Evolutionary conservation across 2,329 filamentous ascomycete genomes (phyloP), one percentile per base, ranked within the genome.

Genomic region (Diaporthe sp.): DNA sequence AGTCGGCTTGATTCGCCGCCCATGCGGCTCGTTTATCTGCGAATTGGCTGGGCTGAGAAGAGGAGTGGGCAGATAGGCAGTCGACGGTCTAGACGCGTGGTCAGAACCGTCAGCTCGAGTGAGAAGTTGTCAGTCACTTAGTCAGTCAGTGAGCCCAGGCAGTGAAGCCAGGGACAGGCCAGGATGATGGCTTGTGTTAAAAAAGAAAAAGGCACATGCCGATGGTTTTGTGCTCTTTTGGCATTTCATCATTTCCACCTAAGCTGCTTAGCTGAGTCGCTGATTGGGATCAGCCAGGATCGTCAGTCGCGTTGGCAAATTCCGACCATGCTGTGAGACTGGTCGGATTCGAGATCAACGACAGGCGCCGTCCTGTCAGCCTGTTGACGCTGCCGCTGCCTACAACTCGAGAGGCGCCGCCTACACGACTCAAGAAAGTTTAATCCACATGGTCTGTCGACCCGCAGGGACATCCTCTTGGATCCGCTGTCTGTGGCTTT

Each of bases 221-320:
- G 30, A 15, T n/a, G 13, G 15, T 30, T 17, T 56, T 51, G 35
- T 71, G 69, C 44, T 47, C 47, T 50, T 63, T 50, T 39, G 58
- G 56, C 47, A 63, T 71, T 59, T 63, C 56, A 71, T 71, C 56
- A 42, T 71, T 51, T 32, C 70, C 56, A 47, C 51, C 19, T n/a
- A n/a, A n/a, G 42, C 44, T 50, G 44, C 63, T 53, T 39, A 55
- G 32, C 25, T 7, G 22, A 25, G 70, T 17, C 37, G 30, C 10
- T 63, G 56, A 71, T 71, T 53, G 19, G 70, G 70, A 71, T 71
- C 70, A 39, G 56, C 70, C 44, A 22, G 47, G 70, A 71, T 71
- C 70, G 70, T 35, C 70, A 17, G 47, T 32, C 47, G 69, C 27
- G 25, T 63, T 51, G 69, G 56, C 69, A 71, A 63, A 32, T 51